phyloP scores from a whole-genome alignment of 1,284 basidiomycete genomes.

The Fistulina hepatica region DNA sequence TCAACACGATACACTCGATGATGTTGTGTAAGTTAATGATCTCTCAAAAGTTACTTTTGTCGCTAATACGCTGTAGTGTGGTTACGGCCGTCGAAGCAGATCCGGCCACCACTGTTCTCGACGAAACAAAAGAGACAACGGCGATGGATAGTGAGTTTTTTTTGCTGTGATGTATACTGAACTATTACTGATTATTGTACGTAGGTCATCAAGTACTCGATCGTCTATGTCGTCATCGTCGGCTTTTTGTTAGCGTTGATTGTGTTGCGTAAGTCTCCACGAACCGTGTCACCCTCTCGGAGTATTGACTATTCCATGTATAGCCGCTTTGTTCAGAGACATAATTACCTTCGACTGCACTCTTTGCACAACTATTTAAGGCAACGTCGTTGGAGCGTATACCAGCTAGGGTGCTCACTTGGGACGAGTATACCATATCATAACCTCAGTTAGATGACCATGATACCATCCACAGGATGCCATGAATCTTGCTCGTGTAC shows the following conservation, averaged over 20 bases:
- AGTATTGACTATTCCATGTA: conserved; percentile 11
- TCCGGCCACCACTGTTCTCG: conserved; percentile 90
- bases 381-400: no score
- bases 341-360: conserved; percentile 58
- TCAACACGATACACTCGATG: conserved; percentile 82
- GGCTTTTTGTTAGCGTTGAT: conserved; percentile 76
- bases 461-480: no score
- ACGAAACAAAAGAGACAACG: conserved; percentile 87
- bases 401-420: no score
- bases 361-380: conserved; percentile 71
- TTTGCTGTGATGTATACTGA: conserved; percentile 1
- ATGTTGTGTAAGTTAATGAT: conserved; percentile 60
- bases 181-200: conserved; percentile 10
- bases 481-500: no score
- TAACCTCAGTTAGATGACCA: no score
- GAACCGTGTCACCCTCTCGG: conserved; percentile 1
- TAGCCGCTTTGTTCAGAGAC: conserved; percentile 63
- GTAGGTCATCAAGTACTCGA: conserved; percentile 69
- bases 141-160: conserved; percentile 70
- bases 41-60: conserved; percentile 10
- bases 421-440: no score
- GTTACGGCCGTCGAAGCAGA: conserved; percentile 87
- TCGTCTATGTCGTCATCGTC: conserved; percentile 77
- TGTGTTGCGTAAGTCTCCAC: conserved; percentile 51
- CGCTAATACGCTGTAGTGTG: conserved; percentile 47